Evolutionary conservation across 78 protist genomes (phyloP), one percentile per base, ranked within the genome.

Genomic region (Dictyostelium brefeldianum): DNA sequence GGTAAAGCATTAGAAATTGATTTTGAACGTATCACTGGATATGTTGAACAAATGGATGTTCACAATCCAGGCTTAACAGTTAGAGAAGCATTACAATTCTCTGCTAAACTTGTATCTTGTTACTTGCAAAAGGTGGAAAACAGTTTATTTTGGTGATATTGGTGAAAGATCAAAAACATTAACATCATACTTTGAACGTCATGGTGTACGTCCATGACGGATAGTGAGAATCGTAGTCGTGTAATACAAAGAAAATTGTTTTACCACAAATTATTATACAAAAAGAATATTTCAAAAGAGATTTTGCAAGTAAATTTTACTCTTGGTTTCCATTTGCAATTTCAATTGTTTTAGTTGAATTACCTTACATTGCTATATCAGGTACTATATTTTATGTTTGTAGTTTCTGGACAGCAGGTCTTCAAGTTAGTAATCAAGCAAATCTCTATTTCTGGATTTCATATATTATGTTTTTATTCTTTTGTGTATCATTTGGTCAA

Each of bases 21-120:
- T 79, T 91, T 91, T 20, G 89, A 79, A 46, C n/a, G 71, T 22
- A 80, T 62, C 94, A n/a, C 95, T 92, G 82, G 97, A 93, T 90
- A 90, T 57, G 95, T 90, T 5, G 95, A 90, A 29, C 95, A 90
- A 75, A 74, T 78, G 89, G 95, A 90, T 78, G 78, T 90, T 81
- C 95, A 90, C 27, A 74, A 78, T 22, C 89, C 84, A n/a, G 70
- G 71, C 22, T 51, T 69, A 48, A 79, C 95, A 2, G 95, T 90
- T 56, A 69, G 95, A 46, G 95, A 90, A 46, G 83, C 95, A 31
- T 51, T 90, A 46, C 14, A 53, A 73, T 90, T 79, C 89, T 69
- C 89, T 25, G 95, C 95, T 5, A 67, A 70, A 54, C 78, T 90
- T 20, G 89, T 54, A 29, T 92, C 15, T 27, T 89, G 17, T 73